A percentile compares a stretch with the other conserved stretches of the same genome.
Evolutionary conservation across 495 filamentous ascomycete species (phyloP).

Genomic region (Thermochaetoides thermophila): DNA sequence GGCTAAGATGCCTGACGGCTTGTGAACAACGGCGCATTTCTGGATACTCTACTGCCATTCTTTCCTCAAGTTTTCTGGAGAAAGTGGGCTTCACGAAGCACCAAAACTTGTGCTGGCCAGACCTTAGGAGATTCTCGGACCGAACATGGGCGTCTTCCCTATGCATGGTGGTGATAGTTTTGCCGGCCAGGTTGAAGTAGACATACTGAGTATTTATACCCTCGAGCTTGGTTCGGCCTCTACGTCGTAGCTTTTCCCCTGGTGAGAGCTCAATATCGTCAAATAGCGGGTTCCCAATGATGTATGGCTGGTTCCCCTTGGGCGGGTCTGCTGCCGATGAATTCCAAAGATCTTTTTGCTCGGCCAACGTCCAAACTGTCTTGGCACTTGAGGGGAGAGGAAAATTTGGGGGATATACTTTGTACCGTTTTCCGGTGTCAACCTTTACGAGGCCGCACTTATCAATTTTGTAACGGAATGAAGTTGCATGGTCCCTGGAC

Average conservation of each 20-base stretch:
- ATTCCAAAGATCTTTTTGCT: constrained; percentile 19
- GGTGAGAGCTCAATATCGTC: constrained; percentile 18
- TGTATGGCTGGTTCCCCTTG: constrained; percentile 14
- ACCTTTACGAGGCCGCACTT: constrained; percentile 16
- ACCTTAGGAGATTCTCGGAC: constrained; percentile 20
- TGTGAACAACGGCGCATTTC: constrained; percentile 20
- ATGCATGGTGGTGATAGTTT: constrained; percentile 22
- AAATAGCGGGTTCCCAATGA: constrained; percentile 23
- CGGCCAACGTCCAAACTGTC: constrained; percentile 11
- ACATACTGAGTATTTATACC: constrained; percentile 23
- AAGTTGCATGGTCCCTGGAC: constrained; percentile 15
- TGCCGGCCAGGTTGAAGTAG: constrained; percentile 20
- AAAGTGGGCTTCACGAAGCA: constrained; percentile 20
- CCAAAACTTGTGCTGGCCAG: constrained; percentile 21
- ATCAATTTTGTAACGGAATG: constrained; percentile 16
- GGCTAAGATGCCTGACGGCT: constrained; percentile 20
- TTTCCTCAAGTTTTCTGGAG: constrained; percentile 12
- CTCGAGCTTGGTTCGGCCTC: constrained; percentile 14
- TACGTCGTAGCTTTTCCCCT: constrained; percentile 17
- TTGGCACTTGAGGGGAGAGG: constrained; percentile 11
- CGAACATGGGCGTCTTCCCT: constrained; percentile 21
- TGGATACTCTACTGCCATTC: constrained; percentile 12
- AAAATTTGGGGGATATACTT: constrained; percentile 10
- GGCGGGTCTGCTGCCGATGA: constrained; percentile 14
- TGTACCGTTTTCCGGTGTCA: constrained; percentile 14